Evolutionary conservation across 345 rosid species (phyloP), one percentile per base, ranked within the genome.

Genomic region (Heritiera fomes): DNA sequence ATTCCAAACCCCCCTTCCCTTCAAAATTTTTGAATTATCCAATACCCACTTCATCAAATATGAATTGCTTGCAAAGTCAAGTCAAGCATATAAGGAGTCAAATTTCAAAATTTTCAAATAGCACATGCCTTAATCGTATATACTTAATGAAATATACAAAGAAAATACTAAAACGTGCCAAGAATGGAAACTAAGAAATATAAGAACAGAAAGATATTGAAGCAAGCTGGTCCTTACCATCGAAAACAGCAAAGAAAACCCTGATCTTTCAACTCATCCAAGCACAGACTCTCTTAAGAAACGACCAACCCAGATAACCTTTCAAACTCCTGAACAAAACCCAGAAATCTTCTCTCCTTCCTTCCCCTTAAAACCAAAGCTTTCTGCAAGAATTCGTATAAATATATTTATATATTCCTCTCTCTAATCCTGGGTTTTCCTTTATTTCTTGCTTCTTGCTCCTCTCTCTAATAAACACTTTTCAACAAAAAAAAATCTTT

Each of bases 211-310:
- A 32, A 52, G 1, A 60, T 34, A 52, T 23, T 6, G 67, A 76
- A 50, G 49, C 38, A 38, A 34, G 81, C 73, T 55, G 20, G 20
- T 61, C 53, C 55, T 76, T 78, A 85, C 87, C 87, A 85, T 85
- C 78, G 76, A 80, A 71, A 68, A 73, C 67, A 78, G 75, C 82
- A 20, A 78, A 81, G 71, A 40, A 55, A 71, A 67, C 69, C 83
- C 78, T 61, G 80, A 73, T 47, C 53, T 67, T 67, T 82, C 62
- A 82, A 66, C 80, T 82, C 85, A 80, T 82, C 80, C 85, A 82
- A 78, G 34, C 18, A 62, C 47, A 52, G 50, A 2, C 46, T 46
- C 58, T 34, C 70, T 63, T 40, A 34, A 38, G 38, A 47, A 49
- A 49, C 30, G 18, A 64, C 18, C 9, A 34, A 65, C 17, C 47